Evolutionary conservation across 2,329 filamentous ascomycete species (phyloP).

Genomic region (Microthyrium microscopicum): DNA sequence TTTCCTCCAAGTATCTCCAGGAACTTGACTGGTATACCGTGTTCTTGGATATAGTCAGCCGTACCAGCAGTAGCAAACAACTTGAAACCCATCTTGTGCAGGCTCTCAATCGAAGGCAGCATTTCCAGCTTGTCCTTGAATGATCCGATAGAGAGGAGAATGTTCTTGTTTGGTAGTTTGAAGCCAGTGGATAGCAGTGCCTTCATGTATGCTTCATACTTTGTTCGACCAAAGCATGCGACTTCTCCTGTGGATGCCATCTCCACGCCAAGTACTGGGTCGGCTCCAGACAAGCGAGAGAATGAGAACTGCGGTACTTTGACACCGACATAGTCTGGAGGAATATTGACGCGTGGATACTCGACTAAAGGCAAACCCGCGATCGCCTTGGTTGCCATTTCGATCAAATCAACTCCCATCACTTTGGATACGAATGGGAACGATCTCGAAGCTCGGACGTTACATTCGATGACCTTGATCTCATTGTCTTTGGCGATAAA

Average conservation of each 20-base stretch:
- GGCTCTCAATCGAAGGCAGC: conserved; percentile 77
- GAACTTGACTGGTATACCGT: conserved; percentile 83
- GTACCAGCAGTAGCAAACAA: conserved; percentile 93
- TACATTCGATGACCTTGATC: conserved; percentile 99
- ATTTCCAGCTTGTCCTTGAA: conserved; percentile 98
- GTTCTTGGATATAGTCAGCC: conserved; percentile 87
- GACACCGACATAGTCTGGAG: conserved; percentile 75
- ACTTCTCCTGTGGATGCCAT: conserved; percentile 99
- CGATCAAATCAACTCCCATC: conserved; percentile 93
- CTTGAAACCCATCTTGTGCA: conserved; percentile 85
- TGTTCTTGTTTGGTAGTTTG: conserved; percentile 87
- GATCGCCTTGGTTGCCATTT: conserved; percentile 97
- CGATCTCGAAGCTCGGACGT: conserved; percentile 86
- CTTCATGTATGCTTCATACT: conserved; percentile 96
- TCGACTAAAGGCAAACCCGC: conserved; percentile 65
- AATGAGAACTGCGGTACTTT: conserved; percentile 99
- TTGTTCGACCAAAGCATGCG: conserved; percentile 86
- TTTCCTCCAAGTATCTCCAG: conserved; percentile 61
- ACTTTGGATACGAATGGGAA: conserved; percentile 98
- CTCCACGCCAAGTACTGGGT: conserved; percentile 91
- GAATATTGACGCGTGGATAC: conserved; percentile 63
- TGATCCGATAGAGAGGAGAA: conserved; percentile 85
- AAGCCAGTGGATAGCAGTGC: conserved; percentile 91
- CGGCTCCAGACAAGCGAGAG: conserved; percentile 86
- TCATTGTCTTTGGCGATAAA: conserved; percentile 99